Evolutionary conservation across 768 basidiomycete genomes (phyloP).

Genomic region (Hericium rajendrae): DNA sequence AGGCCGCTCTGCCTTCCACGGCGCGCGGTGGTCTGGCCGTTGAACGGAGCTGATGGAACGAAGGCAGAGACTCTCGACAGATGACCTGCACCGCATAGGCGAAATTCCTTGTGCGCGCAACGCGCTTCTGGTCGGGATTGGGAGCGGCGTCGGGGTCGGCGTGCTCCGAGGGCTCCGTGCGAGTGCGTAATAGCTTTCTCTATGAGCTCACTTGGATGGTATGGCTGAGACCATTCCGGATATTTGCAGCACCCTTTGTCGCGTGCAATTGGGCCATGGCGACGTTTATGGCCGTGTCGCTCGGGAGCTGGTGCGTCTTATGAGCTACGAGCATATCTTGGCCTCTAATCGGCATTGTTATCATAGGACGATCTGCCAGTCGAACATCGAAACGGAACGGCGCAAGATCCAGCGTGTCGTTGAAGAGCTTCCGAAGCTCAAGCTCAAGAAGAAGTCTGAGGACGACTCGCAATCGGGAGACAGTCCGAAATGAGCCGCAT

Average conservation of each 20-base stretch:
- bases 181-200: conserved; percentile 32
- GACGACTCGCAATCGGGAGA: not conserved
- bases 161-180: conserved; percentile 58
- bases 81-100: conserved; percentile 46
- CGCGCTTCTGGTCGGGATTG: conserved; percentile 68
- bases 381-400: conserved; percentile 43
- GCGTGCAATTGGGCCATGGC: conserved; percentile 77
- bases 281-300: conserved; percentile 57
- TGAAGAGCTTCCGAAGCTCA: conserved; percentile 49
- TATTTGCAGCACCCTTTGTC: conserved; percentile 41
- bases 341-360: not conserved
- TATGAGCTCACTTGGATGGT: not conserved
- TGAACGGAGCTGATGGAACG: not conserved
- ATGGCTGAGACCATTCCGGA: not conserved
- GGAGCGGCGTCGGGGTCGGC: conserved; percentile 71
- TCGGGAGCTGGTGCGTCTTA: conserved; percentile 55
- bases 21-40: no score
- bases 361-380: conserved; percentile 56
- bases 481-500: no score
- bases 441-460: conserved; percentile 33
- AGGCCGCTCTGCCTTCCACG: not conserved
- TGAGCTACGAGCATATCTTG: not conserved
- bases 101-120: conserved; percentile 73
- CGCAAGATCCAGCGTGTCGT: conserved; percentile 45
- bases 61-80: conserved; percentile 38